Base-by-base conservation (phyloP, 768 basidiomycete species). In the Mycena amicta region DNA sequence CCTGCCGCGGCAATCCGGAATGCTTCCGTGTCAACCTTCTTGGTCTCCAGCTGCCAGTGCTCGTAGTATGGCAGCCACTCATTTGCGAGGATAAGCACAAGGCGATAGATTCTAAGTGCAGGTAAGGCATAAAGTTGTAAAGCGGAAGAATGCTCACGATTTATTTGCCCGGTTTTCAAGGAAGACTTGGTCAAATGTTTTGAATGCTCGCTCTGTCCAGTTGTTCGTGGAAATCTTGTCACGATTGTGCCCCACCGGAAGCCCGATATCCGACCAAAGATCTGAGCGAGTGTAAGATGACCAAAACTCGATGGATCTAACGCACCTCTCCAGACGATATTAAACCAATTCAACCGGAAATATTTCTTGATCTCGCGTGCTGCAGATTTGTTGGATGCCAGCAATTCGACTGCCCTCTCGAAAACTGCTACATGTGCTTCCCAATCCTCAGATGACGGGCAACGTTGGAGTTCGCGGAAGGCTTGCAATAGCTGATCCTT, bases 171-270 rank as follows among this genome's bases (percentile, higher is more conserved):
- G 55, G 16, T 50, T 52, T 27, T 41, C 63, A 13, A 57, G 49
- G 26, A 61, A 64, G 31, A 64, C 52, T 31, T 57, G 56, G 39
- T 64, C 60, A 22, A 64, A 64, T 1, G 59, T 56, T 25, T 57
- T 55, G 53, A 61, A 64, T 2, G 60, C 63, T 2, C 55, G 46
- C 27, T 64, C 63, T 2, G 63, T 56, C 63, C 60, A 61, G 29
- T 64, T 64, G 55, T 64, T 64, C 0, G 59, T 61, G 8, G 55
- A 56, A 46, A 56, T 56, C 8, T 30, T 46, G 3, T 64, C 56
- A 13, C 63, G 55, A 11, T 52, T 61, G 2, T 23, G 1, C 11
- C 55, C 63, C 1, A 12, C 31, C 0, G 63, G 63, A 1, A 64
- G 23, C 2, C 60, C 59, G 26, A 64, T 64, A 27, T 64, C 63